Evolutionary conservation across 371 early-diverging fungal species (phyloP), one percentile per base, ranked within the genome.

Genomic region (Thermomucor indicae-seudaticae): DNA sequence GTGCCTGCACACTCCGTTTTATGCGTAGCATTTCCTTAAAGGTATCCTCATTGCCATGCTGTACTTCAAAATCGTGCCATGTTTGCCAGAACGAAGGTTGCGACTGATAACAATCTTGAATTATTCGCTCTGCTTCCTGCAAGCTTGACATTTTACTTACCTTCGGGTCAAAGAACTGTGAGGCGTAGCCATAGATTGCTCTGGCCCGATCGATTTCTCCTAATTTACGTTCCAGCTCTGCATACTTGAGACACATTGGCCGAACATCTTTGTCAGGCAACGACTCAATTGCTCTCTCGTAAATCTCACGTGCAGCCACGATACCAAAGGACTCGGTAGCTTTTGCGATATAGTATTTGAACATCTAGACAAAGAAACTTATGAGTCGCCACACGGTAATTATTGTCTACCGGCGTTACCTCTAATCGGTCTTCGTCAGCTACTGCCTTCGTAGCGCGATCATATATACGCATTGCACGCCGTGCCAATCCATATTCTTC

Each of bases 51-150:
- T 93, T 95, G 42, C 98, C 98, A 60, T 92, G 91, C 58, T 87
- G 83, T 16, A 96, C 94, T 75, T 98, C 98, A 67, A 97, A 98
- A 49, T 92, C 90, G 50, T 93, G 89, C 98, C 98, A 98, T 40
- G 64, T 69, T 52, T 86, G 76, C 98, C 98, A 97, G 58, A 89
- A 93, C 59, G 72, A 46, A 63, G 80, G 58, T 63, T 83, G 72
- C 14, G 78, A 80, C 79, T 79, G 64, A 17, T 43, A 40, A 40
- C 24, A 46, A 40, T 17, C 23, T 10, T 28, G 22, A 28, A 47
- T 31, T 12, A 17, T 4, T 34, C 4, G 19, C 19, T 17, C 16
- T 20, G 7, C 24, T 4, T 24, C 3, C 4, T 19, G 11, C 23
- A 24, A 37, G 29, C 23, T 14, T 25, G 29, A 37, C 31, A 34